Evolutionary conservation across 257 asterid genomes (phyloP).

Genomic region (Lithospermum erythrorhizon): DNA sequence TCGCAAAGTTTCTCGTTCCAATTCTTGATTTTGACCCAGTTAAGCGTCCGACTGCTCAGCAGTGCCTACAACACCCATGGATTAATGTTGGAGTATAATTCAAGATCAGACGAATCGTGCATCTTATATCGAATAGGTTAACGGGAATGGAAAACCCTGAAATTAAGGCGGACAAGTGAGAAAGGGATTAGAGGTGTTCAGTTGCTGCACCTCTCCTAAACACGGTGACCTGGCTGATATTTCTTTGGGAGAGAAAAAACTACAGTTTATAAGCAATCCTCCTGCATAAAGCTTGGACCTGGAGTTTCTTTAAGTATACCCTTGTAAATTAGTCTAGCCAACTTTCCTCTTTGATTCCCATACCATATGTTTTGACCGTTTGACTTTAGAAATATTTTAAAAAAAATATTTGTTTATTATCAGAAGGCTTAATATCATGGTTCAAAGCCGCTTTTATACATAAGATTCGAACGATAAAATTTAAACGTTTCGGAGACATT

Average conservation of each 20-base stretch:
- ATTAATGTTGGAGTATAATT: slow-evolving; percentile 28
- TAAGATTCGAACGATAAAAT: no score
- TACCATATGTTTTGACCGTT: not conserved
- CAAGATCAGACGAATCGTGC: slow-evolving; percentile 32
- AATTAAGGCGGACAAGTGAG: slow-evolving; percentile 48
- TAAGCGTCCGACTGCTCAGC: slow-evolving; percentile 84
- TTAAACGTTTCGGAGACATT: no score
- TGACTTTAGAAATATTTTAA: no score
- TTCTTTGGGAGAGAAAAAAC: no score
- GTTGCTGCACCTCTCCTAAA: not conserved
- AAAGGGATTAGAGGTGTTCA: slow-evolving; percentile 10
- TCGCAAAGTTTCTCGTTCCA: slow-evolving; percentile 62
- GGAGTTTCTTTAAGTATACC: not conserved
- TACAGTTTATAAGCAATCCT: not conserved
- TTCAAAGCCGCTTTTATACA: no score
- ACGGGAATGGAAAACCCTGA: slow-evolving; percentile 27
- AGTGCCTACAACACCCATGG: slow-evolving; percentile 91
- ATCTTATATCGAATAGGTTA: slow-evolving; percentile 39
- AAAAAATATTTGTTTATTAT: no score
- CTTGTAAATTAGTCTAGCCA: not conserved
- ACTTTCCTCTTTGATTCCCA: not conserved
- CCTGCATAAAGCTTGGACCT: not conserved
- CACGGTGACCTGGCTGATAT: not conserved
- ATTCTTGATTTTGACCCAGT: slow-evolving; percentile 84
- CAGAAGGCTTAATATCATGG: no score